These are phyloP conservation scores for Paramecium octaurelia DNA, from an alignment of 73 alveolate species.

Conservation along the genomic window DNA sequence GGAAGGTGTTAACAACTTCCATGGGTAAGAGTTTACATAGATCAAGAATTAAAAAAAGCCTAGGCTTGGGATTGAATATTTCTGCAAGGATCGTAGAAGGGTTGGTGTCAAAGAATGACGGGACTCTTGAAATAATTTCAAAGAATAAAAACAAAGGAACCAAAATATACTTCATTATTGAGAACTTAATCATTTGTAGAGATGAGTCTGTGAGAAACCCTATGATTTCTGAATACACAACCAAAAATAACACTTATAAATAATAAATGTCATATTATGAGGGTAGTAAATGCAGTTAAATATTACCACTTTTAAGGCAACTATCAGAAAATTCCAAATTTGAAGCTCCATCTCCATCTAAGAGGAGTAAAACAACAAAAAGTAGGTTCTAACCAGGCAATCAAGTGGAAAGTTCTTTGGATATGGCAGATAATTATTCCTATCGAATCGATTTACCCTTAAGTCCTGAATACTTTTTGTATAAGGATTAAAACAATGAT, in stretches of 20 bases:
- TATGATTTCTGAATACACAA: slow-evolving; percentile 8
- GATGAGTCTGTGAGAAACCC: slow-evolving; percentile 28
- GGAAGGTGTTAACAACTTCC: not conserved
- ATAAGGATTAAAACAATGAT: not conserved
- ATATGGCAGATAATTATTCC: not conserved
- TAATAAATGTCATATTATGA: slow-evolving; percentile 1
- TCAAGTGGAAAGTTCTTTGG: not conserved
- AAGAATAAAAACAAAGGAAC: not conserved
- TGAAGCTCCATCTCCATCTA: not conserved
- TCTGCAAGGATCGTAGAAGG: slow-evolving; percentile 27
- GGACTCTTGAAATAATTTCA: not conserved
- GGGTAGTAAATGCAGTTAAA: not conserved
- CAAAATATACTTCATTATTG: not conserved
- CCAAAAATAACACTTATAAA: not conserved
- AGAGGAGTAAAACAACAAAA: not conserved
- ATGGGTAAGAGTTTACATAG: not conserved
- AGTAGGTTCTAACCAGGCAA: not conserved
- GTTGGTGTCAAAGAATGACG: not conserved
- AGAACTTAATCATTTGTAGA: not conserved
- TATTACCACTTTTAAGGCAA: not conserved
- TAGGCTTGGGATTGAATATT: not conserved
- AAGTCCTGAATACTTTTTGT: not conserved
- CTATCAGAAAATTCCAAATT: not conserved
- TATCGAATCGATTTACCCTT: not conserved
- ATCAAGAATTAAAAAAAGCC: not conserved